These are phyloP conservation scores for Penicillium manginii DNA, from an alignment of 495 filamentous ascomycete genomes.

Conservation along the genomic window DNA sequence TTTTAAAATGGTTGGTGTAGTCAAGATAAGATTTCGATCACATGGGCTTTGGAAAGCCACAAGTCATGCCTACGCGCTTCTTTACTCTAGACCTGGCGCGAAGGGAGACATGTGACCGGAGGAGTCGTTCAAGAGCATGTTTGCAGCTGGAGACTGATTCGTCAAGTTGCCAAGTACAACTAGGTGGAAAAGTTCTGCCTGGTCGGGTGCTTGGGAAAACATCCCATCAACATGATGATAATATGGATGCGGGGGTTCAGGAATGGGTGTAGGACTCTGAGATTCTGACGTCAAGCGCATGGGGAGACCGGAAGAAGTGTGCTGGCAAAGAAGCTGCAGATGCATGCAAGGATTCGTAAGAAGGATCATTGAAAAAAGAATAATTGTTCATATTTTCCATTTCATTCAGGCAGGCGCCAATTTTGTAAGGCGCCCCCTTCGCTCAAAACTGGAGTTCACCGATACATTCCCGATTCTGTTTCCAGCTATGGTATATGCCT, in stretches of 20 bases:
- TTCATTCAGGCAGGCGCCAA: slow-evolving; percentile 52
- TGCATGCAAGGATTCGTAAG: slow-evolving; percentile 10
- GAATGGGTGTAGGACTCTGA: not conserved
- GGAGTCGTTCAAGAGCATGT: not conserved
- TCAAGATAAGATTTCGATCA: slow-evolving; percentile 25
- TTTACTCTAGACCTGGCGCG: slow-evolving; percentile 13
- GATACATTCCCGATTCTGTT: slow-evolving; percentile 53
- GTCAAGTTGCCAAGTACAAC: not conserved
- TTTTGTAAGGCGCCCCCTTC: slow-evolving; percentile 41
- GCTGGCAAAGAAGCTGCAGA: slow-evolving; percentile 2
- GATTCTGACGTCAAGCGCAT: slow-evolving; percentile 7
- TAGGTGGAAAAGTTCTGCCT: no score
- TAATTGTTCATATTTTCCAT: slow-evolving; percentile 52
- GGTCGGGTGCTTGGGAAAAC: not conserved
- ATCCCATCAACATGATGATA: not conserved
- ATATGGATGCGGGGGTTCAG: not conserved
- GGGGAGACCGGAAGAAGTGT: slow-evolving; percentile 1
- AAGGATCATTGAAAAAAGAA: slow-evolving; percentile 28
- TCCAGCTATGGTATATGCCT: slow-evolving; percentile 50
- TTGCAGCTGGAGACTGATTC: no score
- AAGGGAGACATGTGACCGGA: slow-evolving; percentile 9
- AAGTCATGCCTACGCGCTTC: slow-evolving; percentile 11
- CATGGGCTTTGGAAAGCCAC: slow-evolving; percentile 17
- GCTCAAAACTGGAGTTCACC: slow-evolving; percentile 50
- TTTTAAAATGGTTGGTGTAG: slow-evolving; percentile 10